Conservation (phyloP, 2,329 filamentous ascomycete species). For the Periglandula ipomoeae region DNA sequence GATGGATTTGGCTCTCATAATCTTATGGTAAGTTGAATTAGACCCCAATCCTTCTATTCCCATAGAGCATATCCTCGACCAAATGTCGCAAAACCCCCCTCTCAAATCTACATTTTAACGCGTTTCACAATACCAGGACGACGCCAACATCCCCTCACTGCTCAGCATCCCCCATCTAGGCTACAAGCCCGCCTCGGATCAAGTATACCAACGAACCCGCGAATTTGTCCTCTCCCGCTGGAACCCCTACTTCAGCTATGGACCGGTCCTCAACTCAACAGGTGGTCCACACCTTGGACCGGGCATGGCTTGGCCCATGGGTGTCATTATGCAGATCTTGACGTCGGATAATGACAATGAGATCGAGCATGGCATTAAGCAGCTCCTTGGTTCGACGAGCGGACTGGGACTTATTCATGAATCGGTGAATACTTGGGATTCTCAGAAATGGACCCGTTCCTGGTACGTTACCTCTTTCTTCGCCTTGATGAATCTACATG, state of each 20-base stretch:
- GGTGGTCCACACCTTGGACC: conserved; percentile 48
- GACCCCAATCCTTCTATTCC: no score
- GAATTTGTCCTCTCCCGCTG: conserved; percentile 61
- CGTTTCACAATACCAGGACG: conserved; percentile 29
- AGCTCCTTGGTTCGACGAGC: conserved; percentile 60
- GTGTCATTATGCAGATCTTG: conserved; percentile 67
- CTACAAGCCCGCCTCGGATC: conserved; percentile 47
- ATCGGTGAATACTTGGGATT: conserved; percentile 27
- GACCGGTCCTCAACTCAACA: conserved; percentile 40
- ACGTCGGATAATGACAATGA: conserved; percentile 68
- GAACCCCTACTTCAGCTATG: conserved; percentile 63
- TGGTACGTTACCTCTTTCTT: conserved; percentile 19
- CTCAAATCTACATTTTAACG: not conserved
- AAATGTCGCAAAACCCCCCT: no score
- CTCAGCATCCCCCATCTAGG: conserved; percentile 53
- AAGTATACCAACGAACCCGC: conserved; percentile 64
- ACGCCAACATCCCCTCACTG: conserved; percentile 54
- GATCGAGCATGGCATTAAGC: conserved; percentile 55
- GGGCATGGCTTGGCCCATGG: conserved; percentile 81
- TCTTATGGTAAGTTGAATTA: conserved; percentile 46
- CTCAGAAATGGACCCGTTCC: conserved; percentile 24
- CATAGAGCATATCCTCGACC: no score
- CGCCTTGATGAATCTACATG: not conserved
- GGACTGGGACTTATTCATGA: conserved; percentile 74
- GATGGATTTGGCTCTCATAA: conserved; percentile 55